phyloP scores from a whole-genome alignment of 495 filamentous ascomycete genomes.

The Hypoxylon subgilvum region DNA sequence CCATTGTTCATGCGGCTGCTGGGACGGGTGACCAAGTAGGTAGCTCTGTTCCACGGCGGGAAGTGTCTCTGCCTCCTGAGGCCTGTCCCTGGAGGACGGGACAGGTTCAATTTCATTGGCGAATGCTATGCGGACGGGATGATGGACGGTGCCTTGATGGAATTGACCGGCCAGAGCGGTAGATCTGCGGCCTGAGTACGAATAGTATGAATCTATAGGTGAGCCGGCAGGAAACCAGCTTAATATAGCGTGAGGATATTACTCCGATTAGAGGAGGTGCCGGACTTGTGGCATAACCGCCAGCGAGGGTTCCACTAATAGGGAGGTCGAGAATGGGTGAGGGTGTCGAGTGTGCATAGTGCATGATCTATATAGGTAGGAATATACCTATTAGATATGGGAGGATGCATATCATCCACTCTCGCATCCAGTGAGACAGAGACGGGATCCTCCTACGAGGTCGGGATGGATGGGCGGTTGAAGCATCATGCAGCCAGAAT shows the following conservation, averaged over 20 bases:
- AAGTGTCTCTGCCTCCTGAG: background rate
- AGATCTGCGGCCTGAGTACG: conserved; percentile 1
- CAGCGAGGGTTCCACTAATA: conserved; percentile 9
- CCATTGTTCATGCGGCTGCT: too few relatives aligned
- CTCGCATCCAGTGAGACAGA: conserved; percentile 15
- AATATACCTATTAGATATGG: conserved; percentile 7
- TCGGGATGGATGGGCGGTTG: conserved; percentile 29
- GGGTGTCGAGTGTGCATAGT: conserved; percentile 9
- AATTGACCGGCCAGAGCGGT: background rate
- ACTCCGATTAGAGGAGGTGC: conserved; percentile 17
- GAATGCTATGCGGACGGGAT: conserved; percentile 18
- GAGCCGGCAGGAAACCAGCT: background rate
- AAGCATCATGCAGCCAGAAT: conserved; percentile 25
- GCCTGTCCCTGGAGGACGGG: background rate
- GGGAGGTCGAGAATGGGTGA: conserved; percentile 1
- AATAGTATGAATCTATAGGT: conserved; percentile 6
- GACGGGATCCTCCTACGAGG: conserved; percentile 14
- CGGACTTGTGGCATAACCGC: conserved; percentile 26
- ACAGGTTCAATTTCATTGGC: conserved; percentile 17
- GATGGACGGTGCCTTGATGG: conserved; percentile 11
- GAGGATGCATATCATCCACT: conserved; percentile 8
- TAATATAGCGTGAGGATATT: conserved; percentile 7
- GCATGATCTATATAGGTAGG: conserved; percentile 35
- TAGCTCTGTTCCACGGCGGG: background rate
- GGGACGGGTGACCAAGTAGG: too few relatives aligned